Percentiles rank a stretch among this genome's conserved stretches.
Evolutionary conservation across 805 yeast species (phyloP).

Genomic region (Candida chauliodis): DNA sequence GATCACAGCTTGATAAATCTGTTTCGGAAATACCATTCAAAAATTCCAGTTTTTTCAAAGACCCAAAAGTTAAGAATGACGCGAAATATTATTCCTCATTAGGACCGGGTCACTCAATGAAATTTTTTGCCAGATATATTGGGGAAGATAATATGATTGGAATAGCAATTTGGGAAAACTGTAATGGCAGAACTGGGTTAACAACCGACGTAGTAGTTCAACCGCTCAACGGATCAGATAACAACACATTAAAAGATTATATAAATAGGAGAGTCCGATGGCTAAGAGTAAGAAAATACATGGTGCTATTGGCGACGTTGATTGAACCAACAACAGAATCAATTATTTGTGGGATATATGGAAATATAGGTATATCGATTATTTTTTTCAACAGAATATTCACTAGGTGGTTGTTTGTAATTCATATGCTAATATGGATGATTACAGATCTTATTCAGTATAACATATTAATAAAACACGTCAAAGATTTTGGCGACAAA

Average conservation of each 20-base stretch:
- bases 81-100: conserved; percentile 23
- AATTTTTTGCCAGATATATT: conserved; percentile 72
- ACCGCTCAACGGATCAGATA: conserved; percentile 48
- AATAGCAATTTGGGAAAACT: conserved; percentile 72
- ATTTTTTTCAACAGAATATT: conserved; percentile 36
- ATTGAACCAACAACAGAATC: conserved; percentile 86
- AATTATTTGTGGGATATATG: conserved; percentile 61
- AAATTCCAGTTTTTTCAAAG: conserved; percentile 28
- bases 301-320: conserved; percentile 82
- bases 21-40: conserved; percentile 36
- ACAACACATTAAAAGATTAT: conserved; percentile 49
- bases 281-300: conserved; percentile 81
- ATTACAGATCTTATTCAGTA: conserved; percentile 60
- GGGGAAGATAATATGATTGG: conserved; percentile 95
- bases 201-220: conserved; percentile 78
- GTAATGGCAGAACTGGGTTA: conserved; percentile 67
- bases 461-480: conserved; percentile 34
- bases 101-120: conserved; percentile 51
- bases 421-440: conserved; percentile 65
- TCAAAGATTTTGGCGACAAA: conserved; percentile 6
- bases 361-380: conserved; percentile 54
- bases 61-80: conserved; percentile 24
- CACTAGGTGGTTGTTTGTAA: conserved; percentile 33
- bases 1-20: conserved; percentile 59
- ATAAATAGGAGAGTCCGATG: conserved; percentile 71